phyloP scores from a whole-genome alignment of 768 basidiomycete genomes.

The Pisolithus microcarpus region DNA sequence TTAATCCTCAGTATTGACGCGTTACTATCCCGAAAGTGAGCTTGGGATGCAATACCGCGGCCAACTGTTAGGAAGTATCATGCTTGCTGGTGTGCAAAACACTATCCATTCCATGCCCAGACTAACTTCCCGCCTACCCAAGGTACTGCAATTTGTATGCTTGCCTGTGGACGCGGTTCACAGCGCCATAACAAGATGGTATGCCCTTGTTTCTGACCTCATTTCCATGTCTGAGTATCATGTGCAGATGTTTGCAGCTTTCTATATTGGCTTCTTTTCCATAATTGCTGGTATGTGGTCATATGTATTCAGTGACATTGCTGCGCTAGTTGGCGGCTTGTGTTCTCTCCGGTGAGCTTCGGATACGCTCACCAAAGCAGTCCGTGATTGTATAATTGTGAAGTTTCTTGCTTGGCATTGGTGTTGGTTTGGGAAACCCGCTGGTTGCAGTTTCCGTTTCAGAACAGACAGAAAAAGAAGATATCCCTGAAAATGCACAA shows the following conservation, averaged over 20 bases:
- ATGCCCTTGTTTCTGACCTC: slow-evolving; percentile 9
- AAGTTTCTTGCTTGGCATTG: slow-evolving; percentile 84
- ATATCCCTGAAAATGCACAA: slow-evolving; percentile 71
- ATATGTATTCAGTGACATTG: slow-evolving; percentile 53
- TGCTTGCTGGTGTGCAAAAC: slow-evolving; percentile 68
- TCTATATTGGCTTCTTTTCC: slow-evolving; percentile 79
- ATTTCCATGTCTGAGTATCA: slow-evolving; percentile 8
- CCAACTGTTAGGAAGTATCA: slow-evolving; percentile 55
- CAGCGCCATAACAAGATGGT: slow-evolving; percentile 89
- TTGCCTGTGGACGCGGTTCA: slow-evolving; percentile 76
- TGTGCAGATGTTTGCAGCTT: slow-evolving; percentile 67
- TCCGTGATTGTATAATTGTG: neutral
- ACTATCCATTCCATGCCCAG: slow-evolving; percentile 25
- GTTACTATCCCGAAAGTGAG: slow-evolving; percentile 56
- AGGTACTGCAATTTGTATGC: slow-evolving; percentile 70
- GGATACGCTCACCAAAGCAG: neutral
- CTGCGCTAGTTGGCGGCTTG: slow-evolving; percentile 24
- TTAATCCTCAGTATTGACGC: slow-evolving; percentile 48
- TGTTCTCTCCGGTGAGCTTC: slow-evolving; percentile 59
- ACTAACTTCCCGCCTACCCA: slow-evolving; percentile 45
- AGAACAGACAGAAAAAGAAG: slow-evolving; percentile 72
- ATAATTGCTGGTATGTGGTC: slow-evolving; percentile 71
- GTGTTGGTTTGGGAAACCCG: slow-evolving; percentile 52
- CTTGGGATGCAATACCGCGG: slow-evolving; percentile 51
- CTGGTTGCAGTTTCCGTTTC: no score